These are phyloP conservation scores for Neurospora tetrasperma DNA, from an alignment of 495 filamentous ascomycete species.

Conservation along the genomic window DNA sequence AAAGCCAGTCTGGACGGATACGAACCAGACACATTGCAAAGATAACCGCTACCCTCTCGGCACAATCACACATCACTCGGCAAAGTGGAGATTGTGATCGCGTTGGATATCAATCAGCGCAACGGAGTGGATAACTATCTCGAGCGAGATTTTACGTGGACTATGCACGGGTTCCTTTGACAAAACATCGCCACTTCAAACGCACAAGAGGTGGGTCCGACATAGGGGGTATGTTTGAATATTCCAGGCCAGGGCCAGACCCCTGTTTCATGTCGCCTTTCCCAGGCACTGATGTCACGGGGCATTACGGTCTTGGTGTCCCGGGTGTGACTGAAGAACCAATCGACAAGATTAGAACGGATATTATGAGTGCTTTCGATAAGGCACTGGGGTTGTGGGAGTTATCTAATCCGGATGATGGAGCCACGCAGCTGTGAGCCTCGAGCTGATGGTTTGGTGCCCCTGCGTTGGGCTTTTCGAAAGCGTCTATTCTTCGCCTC, in stretches of 20 bases:
- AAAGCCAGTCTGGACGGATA: background rate
- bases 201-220: background rate
- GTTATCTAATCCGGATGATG: background rate
- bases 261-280: conserved; percentile 30
- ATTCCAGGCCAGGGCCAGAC: conserved; percentile 19
- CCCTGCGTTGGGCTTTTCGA: background rate
- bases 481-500: background rate
- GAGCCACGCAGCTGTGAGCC: background rate
- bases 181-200: conserved; percentile 17
- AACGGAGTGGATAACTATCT: background rate
- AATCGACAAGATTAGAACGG: conserved; percentile 9
- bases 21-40: background rate
- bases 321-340: background rate
- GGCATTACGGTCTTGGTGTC: conserved; percentile 1
- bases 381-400: conserved; percentile 4
- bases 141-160: background rate
- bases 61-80: background rate
- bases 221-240: conserved; percentile 24
- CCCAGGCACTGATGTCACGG: conserved; percentile 12
- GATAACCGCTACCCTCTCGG: background rate
- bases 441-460: conserved; percentile 1
- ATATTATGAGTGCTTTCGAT: conserved; percentile 8
- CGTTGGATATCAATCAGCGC: background rate
- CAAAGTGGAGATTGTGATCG: background rate
- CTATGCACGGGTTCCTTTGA: conserved; percentile 7